These are phyloP conservation scores for Salmacisia buchloeana DNA, from an alignment of 1,284 basidiomycete genomes.

Conservation along the genomic window DNA sequence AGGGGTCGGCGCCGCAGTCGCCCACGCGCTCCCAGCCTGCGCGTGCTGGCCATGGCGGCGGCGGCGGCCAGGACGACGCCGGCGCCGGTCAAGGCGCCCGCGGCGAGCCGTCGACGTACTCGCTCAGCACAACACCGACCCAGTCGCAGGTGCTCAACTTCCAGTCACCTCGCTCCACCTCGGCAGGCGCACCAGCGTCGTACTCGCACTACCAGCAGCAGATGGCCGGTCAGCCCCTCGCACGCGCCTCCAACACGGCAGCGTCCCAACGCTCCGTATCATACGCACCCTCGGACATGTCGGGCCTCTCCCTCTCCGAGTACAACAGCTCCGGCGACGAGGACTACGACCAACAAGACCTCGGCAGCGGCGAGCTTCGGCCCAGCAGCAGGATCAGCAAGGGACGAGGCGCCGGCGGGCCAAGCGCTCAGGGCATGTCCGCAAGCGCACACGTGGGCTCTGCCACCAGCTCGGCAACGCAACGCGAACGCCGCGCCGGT, in stretches of 20 bases:
- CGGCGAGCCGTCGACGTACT: conserved; percentile 17
- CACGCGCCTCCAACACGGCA: conserved; percentile 17
- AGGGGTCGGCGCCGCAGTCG: neutral
- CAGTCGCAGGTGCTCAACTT: conserved; percentile 24
- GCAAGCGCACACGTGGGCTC: neutral
- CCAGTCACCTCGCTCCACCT: conserved; percentile 18
- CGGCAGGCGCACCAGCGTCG: conserved; percentile 15
- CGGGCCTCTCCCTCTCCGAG: conserved; percentile 33
- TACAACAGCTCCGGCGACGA: conserved; percentile 35
- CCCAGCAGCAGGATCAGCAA: conserved; percentile 7
- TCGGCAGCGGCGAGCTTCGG: neutral
- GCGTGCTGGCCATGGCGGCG: neutral
- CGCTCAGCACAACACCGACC: conserved; percentile 33
- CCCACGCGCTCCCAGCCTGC: neutral
- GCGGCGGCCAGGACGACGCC: conserved; percentile 1
- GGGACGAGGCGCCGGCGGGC: neutral
- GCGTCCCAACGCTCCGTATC: conserved; percentile 26
- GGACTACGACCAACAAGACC: conserved; percentile 12
- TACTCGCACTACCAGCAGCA: conserved; percentile 15
- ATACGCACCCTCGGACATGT: conserved; percentile 35
- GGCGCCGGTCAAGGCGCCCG: neutral
- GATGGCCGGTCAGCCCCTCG: conserved; percentile 18
- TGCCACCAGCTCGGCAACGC: neutral
- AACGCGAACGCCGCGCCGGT: neutral
- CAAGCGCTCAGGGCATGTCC: no score